Evolutionary conservation across 441 rosid species (phyloP).

Genomic region (Gossypium lobatum): DNA sequence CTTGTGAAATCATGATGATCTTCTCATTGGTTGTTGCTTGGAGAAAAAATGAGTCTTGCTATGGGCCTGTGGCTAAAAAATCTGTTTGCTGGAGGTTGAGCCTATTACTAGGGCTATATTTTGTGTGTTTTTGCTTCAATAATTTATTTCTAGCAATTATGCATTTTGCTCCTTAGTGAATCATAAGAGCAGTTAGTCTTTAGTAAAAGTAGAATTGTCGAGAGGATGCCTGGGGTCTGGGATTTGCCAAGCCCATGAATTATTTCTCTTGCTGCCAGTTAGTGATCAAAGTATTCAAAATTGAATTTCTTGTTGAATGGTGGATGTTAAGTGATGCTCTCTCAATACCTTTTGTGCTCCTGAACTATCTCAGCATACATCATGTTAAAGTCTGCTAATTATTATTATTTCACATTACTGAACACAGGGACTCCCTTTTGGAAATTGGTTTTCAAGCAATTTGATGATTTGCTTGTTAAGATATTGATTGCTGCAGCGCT

Average conservation of each 20-base stretch:
- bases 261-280: neutral
- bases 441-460: constrained; percentile 94
- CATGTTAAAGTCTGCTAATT: neutral
- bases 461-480: constrained; percentile 97
- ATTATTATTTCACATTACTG: constrained; percentile 25
- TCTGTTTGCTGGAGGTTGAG: neutral
- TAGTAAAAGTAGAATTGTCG: neutral
- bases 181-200: neutral
- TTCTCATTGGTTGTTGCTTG: neutral
- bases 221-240: neutral
- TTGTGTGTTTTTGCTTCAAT: neutral
- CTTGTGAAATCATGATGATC: constrained; percentile 1
- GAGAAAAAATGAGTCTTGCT: neutral
- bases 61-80: neutral
- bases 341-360: neutral
- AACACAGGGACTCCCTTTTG: constrained; percentile 90
- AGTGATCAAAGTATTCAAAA: neutral
- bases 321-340: neutral
- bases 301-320: neutral
- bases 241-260: neutral
- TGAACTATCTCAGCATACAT: neutral
- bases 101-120: neutral
- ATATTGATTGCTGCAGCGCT: constrained; percentile 92
- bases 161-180: neutral
- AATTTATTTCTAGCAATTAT: neutral